Percentiles rank a stretch among this genome's conserved stretches.
Evolutionary conservation across 768 basidiomycete species (phyloP).

Genomic region (Polyporus arcularius): DNA sequence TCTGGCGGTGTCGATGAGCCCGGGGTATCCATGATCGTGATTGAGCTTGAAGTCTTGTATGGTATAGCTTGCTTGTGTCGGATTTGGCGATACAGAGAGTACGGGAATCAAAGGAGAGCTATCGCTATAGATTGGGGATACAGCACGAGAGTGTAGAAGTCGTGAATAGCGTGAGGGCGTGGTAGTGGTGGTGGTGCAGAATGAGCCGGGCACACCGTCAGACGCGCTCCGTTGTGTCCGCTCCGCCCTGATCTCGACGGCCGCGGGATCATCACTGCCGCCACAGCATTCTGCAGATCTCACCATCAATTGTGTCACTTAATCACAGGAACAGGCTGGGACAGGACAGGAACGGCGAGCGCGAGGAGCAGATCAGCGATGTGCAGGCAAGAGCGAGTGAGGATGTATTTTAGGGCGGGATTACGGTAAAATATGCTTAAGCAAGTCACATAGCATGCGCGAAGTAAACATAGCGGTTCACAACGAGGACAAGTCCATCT

Average conservation of each 20-base stretch:
- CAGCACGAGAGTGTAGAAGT: neutral
- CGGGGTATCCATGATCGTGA: constrained; percentile 15
- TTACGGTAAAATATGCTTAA: constrained; percentile 17
- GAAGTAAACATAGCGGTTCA: neutral
- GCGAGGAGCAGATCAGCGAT: neutral
- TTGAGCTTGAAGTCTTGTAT: too few species aligned
- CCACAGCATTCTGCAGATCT: constrained; percentile 8
- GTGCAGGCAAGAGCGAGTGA: constrained; percentile 7
- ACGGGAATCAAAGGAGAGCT: neutral
- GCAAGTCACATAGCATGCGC: constrained; percentile 6
- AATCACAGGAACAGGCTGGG: neutral
- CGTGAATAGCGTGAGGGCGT: constrained; percentile 3
- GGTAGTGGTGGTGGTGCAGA: neutral
- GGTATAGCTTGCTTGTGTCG: constrained; percentile 1
- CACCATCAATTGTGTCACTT: neutral
- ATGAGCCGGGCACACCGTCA: constrained; percentile 8
- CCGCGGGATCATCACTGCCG: neutral
- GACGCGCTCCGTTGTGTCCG: neutral
- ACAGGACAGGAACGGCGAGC: neutral
- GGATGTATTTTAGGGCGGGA: constrained; percentile 13
- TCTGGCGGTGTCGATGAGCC: constrained; percentile 6
- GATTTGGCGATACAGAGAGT: neutral
- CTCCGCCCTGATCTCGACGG: neutral
- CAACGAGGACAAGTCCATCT: neutral
- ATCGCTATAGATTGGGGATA: neutral